Percentiles rank a stretch among this genome's conserved stretches.
phyloP scores from a whole-genome alignment of 768 basidiomycete species.

The Sarcodon aspratus region DNA sequence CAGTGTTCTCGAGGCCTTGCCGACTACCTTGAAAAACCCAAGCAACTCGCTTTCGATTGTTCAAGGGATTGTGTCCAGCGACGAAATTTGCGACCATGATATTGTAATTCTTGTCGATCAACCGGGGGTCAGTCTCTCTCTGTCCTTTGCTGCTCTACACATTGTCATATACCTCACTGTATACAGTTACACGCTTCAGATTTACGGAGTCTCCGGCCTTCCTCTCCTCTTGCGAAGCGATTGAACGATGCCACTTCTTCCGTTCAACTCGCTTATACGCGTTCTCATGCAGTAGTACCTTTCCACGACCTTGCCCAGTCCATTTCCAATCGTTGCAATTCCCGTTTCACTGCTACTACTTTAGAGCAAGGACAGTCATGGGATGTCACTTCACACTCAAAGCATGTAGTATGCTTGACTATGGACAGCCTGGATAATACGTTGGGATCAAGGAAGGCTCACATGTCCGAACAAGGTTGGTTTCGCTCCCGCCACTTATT shows the following conservation, averaged over 20 bases:
- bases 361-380: too few species aligned
- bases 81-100: constrained; percentile 50
- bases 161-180: background rate
- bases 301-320: constrained; percentile 26
- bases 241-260: constrained; percentile 41
- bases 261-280: constrained; percentile 53
- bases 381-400: constrained; percentile 10
- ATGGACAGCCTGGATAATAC: constrained; percentile 37
- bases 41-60: constrained; percentile 20
- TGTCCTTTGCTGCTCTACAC: background rate
- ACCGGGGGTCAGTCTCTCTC: constrained; percentile 43
- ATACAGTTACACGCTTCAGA: constrained; percentile 67
- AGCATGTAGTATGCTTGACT: constrained; percentile 45
- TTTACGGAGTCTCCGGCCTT: constrained; percentile 45
- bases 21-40: constrained; percentile 6
- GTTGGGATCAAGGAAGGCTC: constrained; percentile 29
- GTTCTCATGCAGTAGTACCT: constrained; percentile 15
- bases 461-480: constrained; percentile 44
- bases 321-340: constrained; percentile 42
- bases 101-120: constrained; percentile 62
- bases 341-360: constrained; percentile 10
- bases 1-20: constrained; percentile 24
- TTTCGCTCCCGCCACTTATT: background rate
- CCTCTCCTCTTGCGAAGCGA: constrained; percentile 34
- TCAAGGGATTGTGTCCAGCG: constrained; percentile 29